These are phyloP conservation scores for Hypericum perforatum DNA, from an alignment of 345 rosid genomes.

Conservation along the genomic window DNA sequence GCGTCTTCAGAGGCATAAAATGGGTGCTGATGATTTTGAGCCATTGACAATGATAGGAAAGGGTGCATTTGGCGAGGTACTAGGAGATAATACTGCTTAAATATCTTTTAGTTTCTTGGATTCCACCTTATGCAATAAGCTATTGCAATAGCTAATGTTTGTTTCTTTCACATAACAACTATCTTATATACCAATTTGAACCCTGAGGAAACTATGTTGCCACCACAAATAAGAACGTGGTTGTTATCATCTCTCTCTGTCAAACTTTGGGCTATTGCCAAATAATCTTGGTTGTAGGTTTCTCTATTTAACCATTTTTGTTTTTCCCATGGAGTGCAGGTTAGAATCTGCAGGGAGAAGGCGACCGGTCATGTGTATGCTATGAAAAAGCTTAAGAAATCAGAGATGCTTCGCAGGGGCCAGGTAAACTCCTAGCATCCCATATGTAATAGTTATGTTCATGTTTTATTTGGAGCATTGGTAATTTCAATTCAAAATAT, in stretches of 20 bases:
- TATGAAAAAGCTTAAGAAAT: conserved; percentile 9
- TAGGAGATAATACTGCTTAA: neutral
- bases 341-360: conserved; percentile 41
- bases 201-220: too few relatives aligned
- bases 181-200: too few relatives aligned
- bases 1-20: conserved; percentile 95
- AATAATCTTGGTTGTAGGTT: too few relatives aligned
- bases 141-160: too few relatives aligned
- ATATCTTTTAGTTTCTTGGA: too few relatives aligned
- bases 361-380: conserved; percentile 22
- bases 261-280: too few relatives aligned
- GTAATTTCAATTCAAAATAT: neutral
- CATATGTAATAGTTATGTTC: neutral
- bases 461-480: neutral
- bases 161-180: too few relatives aligned
- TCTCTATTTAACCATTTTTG: too few relatives aligned
- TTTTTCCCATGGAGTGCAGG: conserved; percentile 18
- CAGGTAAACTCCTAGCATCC: neutral
- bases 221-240: too few relatives aligned
- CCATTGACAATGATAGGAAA: conserved; percentile 98
- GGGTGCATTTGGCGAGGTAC: conserved; percentile 99
- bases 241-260: too few relatives aligned
- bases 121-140: too few relatives aligned
- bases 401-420: conserved; percentile 10
- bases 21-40: conserved; percentile 98